Evolutionary conservation across 2,329 filamentous ascomycete species (phyloP), one percentile per base, ranked within the genome.

Genomic region (Metarhizium album): DNA sequence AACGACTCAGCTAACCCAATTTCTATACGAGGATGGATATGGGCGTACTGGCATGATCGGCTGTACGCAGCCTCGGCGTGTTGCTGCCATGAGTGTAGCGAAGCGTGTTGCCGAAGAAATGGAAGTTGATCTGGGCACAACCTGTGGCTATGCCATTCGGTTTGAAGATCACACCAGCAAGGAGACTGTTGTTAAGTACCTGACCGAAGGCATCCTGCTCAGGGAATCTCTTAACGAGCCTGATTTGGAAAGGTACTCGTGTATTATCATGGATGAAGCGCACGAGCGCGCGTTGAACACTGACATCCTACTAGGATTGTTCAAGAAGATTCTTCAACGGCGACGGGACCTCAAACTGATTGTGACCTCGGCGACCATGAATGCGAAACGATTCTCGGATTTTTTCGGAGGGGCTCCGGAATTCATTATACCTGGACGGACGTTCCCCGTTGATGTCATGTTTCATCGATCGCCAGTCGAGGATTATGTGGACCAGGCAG

Each of bases 181-280:
- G 58, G 86, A 97, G 52, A 98, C 93, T 0, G 76, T 84, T 53
- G 97, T 98, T 71, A 98, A 98, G 69, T 98, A 98, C 67, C 96
- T 98, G 90, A 98, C 93, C 0, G 94, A 98, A 62, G 93, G 93
- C 72, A 88, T 98, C 22, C 73, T 98, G 43, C 78, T 98, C 31
- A 81, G 93, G 70, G 94, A 98, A 63, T 96, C 90, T 5, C 75
- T 98, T 11, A 90, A 90, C 53, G 91, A 97, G 66, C 82, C 86
- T 6, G 91, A 98, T 65, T 75, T 98, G 45, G 93, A 97, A 67
- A 87, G 88, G 57, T 98, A 98, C 65, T 95, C 91, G 14, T 96
- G 90, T 65, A 90, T 98, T 60, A 98, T 98, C 68, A 98, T 98
- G 93, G 93, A 98, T 64, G 93, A 98, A 72, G 94, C 93, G 4